Evolutionary conservation across 768 basidiomycete genomes (phyloP).

Genomic region (Leccinum fibrillosum): DNA sequence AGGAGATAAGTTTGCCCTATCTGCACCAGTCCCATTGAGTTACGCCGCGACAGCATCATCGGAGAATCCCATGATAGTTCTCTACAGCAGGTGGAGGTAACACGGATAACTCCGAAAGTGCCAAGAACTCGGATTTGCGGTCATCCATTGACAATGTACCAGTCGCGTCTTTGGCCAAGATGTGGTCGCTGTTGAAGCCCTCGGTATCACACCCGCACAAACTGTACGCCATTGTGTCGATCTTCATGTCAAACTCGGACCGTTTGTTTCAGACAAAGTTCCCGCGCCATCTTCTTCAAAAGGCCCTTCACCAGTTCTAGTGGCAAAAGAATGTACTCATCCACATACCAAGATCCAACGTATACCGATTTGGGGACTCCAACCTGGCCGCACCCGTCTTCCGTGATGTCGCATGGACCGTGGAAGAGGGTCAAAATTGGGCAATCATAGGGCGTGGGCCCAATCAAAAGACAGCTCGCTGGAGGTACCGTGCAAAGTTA

Average conservation of each 20-base stretch:
- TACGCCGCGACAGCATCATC: no score
- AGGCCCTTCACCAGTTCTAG: slow-evolving; percentile 6
- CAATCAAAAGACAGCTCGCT: slow-evolving; percentile 57
- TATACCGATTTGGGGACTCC: slow-evolving; percentile 60
- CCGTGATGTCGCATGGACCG: slow-evolving; percentile 53
- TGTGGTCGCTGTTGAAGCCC: background rate
- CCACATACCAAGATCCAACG: slow-evolving; percentile 45
- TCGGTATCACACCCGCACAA: background rate
- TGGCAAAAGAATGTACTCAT: slow-evolving; percentile 23
- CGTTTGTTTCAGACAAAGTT: background rate
- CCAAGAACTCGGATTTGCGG: background rate
- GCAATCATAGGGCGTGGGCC: slow-evolving; percentile 67
- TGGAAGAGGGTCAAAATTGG: slow-evolving; percentile 67
- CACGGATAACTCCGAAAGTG: no score
- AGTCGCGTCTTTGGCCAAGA: background rate
- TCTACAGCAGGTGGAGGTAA: no score
- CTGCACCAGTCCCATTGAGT: no score
- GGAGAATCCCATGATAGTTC: no score
- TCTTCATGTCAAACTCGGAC: background rate
- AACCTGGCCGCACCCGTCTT: slow-evolving; percentile 47
- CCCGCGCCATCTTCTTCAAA: background rate
- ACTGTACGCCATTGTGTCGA: background rate
- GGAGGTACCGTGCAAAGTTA: slow-evolving; percentile 43
- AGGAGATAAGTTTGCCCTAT: no score
- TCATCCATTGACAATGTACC: slow-evolving; percentile 3